These are phyloP conservation scores for Quillaja saponaria DNA, from an alignment of 306 rosid genomes.

Conservation along the genomic window DNA sequence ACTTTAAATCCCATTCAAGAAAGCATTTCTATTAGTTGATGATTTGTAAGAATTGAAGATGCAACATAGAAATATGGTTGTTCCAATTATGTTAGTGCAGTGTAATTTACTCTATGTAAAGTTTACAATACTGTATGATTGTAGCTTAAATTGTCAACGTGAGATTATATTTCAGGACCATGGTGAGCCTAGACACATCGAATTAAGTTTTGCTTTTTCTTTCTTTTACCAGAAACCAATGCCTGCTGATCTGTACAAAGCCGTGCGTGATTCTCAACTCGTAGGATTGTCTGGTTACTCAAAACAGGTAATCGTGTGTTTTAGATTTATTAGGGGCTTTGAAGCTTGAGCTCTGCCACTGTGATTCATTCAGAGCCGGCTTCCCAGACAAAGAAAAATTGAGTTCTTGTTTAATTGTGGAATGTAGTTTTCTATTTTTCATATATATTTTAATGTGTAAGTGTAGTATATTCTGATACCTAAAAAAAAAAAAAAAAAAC, in stretches of 20 bases:
- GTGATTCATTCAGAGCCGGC: neutral
- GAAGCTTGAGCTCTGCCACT: neutral
- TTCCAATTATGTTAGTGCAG: neutral
- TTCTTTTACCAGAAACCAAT: constrained; percentile 72
- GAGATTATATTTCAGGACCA: constrained; percentile 1
- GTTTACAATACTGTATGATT: neutral
- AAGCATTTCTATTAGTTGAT: neutral
- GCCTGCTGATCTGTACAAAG: constrained; percentile 66
- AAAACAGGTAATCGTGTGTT: constrained; percentile 60
- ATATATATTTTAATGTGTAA: no score
- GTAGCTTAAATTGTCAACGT: neutral
- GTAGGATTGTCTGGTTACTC: constrained; percentile 91
- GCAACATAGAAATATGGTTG: neutral
- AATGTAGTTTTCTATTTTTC: no score
- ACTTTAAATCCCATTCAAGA: neutral
- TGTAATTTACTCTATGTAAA: neutral
- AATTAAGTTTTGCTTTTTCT: constrained; percentile 15
- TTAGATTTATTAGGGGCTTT: neutral
- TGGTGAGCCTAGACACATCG: constrained; percentile 17
- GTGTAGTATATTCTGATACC: no score
- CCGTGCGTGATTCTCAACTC: constrained; percentile 75
- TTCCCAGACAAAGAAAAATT: neutral
- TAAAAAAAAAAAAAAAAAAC: no score
- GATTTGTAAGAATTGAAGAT: neutral
- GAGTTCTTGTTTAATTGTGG: no score